phyloP scores from a whole-genome alignment of 768 basidiomycete species.

The Psilocybe subaeruginosa region DNA sequence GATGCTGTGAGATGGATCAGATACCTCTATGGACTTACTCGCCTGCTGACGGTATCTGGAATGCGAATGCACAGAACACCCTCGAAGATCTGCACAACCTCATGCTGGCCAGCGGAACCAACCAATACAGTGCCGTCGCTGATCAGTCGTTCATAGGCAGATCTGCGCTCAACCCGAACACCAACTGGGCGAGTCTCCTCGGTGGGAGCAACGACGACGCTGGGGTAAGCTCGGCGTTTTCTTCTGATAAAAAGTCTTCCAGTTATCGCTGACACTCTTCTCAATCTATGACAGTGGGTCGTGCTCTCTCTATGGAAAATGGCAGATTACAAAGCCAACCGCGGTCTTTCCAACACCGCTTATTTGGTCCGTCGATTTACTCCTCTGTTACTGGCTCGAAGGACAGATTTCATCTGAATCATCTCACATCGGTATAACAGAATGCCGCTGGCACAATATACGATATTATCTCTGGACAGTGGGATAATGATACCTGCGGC shows the following conservation, averaged over 20 bases:
- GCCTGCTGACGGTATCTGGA: neutral
- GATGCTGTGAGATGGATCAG: slow-evolving; percentile 43
- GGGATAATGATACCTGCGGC: slow-evolving; percentile 48
- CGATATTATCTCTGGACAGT: slow-evolving; percentile 51
- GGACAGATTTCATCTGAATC: too few relatives aligned
- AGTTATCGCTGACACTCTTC: too few relatives aligned
- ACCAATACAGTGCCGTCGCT: slow-evolving; percentile 43
- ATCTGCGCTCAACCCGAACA: slow-evolving; percentile 39
- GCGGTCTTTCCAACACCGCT: slow-evolving; percentile 34
- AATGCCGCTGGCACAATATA: slow-evolving; percentile 51
- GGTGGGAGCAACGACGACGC: slow-evolving; percentile 58
- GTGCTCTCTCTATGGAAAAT: slow-evolving; percentile 63
- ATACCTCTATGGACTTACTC: neutral
- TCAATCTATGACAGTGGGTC: slow-evolving; percentile 44
- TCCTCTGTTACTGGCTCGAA: neutral
- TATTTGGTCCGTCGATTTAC: slow-evolving; percentile 25
- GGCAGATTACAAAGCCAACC: slow-evolving; percentile 49
- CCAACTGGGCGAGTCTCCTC: slow-evolving; percentile 47
- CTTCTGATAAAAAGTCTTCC: too few relatives aligned
- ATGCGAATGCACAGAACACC: slow-evolving; percentile 42
- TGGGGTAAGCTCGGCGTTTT: slow-evolving; percentile 33
- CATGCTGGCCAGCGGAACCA: slow-evolving; percentile 51
- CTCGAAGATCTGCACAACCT: slow-evolving; percentile 61
- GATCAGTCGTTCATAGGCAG: slow-evolving; percentile 49
- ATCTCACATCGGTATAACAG: slow-evolving; percentile 24